Percentiles rank a stretch among this genome's conserved stretches.
Conservation (phyloP, 305 asterid genomes). For the Fraxinus velutina region DNA sequence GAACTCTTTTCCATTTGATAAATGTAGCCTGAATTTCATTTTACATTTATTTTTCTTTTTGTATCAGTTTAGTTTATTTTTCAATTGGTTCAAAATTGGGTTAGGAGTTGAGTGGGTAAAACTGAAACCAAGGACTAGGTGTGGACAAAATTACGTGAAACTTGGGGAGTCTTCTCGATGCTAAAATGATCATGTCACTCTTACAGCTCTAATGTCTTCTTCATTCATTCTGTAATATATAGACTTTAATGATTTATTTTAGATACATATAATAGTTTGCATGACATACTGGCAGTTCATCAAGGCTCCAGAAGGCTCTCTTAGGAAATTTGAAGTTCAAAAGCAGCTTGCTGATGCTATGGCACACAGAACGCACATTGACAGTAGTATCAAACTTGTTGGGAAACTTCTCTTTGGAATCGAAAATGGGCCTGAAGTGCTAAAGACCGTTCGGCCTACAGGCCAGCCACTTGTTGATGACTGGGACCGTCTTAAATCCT, state of each 20-base stretch:
- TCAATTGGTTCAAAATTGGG: background rate
- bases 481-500: conserved; percentile 81
- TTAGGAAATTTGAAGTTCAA: conserved; percentile 68
- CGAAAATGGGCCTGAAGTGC: conserved; percentile 55
- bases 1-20: background rate
- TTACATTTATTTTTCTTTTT: background rate
- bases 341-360: conserved; percentile 75
- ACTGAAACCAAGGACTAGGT: background rate
- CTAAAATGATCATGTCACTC: background rate
- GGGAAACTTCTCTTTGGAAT: conserved; percentile 84
- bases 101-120: background rate
- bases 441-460: conserved; percentile 52
- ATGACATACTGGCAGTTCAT: conserved; percentile 51
- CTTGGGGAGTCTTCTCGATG: background rate
- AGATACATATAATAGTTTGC: background rate
- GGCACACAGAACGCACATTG: conserved; percentile 69
- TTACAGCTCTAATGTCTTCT: background rate
- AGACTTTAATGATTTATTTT: background rate
- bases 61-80: background rate
- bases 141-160: background rate
- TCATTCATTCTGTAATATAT: background rate
- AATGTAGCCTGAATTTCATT: background rate
- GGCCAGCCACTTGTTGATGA: conserved; percentile 85
- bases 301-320: conserved; percentile 75
- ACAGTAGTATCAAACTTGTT: conserved; percentile 55